Conservation (phyloP, 2,329 filamentous ascomycete species). For the Cordyceps javanica region DNA sequence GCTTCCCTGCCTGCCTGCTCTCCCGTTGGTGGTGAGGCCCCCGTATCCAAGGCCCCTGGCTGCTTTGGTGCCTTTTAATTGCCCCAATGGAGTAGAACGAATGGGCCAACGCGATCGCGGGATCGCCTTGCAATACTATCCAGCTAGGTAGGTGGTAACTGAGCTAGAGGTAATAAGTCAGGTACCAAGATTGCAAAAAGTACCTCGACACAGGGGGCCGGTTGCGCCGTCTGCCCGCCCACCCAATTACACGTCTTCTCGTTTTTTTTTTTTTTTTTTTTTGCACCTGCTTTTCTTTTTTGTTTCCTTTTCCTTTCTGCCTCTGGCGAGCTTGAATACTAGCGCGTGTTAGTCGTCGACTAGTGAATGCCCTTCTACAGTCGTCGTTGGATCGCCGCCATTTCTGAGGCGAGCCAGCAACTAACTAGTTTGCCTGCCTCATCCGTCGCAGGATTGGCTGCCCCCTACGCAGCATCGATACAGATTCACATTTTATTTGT, state of each 20-base stretch:
- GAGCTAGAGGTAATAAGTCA: no score
- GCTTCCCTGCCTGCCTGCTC: background rate
- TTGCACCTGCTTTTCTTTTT: background rate
- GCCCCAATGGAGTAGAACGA: slow-evolving; percentile 1
- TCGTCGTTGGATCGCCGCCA: background rate
- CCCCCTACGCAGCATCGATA: background rate
- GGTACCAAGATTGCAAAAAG: no score
- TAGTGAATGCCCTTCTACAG: background rate
- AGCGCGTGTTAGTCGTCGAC: background rate
- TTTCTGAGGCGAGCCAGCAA: background rate
- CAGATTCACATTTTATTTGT: background rate
- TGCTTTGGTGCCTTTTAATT: background rate
- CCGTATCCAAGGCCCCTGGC: background rate
- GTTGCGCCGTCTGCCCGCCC: background rate
- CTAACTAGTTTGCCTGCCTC: background rate
- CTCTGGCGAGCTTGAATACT: no score
- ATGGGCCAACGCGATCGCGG: slow-evolving; percentile 3
- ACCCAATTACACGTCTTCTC: no score
- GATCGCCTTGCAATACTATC: slow-evolving; percentile 1
- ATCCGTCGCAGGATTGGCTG: background rate
- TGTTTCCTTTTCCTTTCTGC: background rate
- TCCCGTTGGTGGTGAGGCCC: no score
- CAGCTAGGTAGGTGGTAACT: no score
- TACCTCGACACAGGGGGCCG: background rate
- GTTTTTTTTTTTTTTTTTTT: background rate